Evolutionary conservation across 352 stramenopile species (phyloP), one percentile per base, ranked within the genome.

Genomic region (Globisporangium radiosum): DNA sequence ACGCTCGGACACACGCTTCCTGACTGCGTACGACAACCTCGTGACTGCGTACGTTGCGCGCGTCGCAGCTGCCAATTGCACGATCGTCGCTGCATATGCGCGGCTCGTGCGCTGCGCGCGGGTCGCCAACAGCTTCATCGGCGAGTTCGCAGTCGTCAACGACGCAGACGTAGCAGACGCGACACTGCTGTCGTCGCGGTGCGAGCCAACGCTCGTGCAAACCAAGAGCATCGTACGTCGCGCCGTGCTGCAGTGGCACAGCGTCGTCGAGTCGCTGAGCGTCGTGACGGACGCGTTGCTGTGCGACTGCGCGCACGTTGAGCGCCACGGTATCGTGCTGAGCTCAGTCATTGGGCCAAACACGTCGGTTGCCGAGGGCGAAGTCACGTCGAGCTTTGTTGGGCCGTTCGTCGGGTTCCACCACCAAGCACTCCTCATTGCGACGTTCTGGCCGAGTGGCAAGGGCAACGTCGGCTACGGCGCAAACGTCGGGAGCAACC

Each of bases 401-500:
- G 94, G 94, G 1, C 94, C 94, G 7, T 97, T 97, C 62, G 92
- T 98, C 13, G 93, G 94, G 11, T 98, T 98, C 63, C 90, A 98
- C 60, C 94, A 98, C 71, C 90, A 98, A 55, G 82, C 85, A 4
- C 78, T 98, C 51, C 73, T 98, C 15, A 98, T 98, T 58, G 85
- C 92, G 43, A 82, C 85, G 7, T 74, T 96, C 40, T 98, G 94
- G 94, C 90, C 90, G 7, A 64, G 91, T 37, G 94, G 94, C n/a
- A 88, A 92, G 66, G 94, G 94, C 14, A 98, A 98, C 60, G 72
- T 98, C 47, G 90, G 86, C 14, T 98, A 97, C 55, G 94, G 94
- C 37, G 93, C 92, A 52, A 98, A 99, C 64, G 92, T 98, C 33
- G 96, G 96, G 47, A 98, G 88, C 57, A 99, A 99, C 70, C 96